phyloP scores from a whole-genome alignment of 169 alveolate species.

The Babesia gibsoni region DNA sequence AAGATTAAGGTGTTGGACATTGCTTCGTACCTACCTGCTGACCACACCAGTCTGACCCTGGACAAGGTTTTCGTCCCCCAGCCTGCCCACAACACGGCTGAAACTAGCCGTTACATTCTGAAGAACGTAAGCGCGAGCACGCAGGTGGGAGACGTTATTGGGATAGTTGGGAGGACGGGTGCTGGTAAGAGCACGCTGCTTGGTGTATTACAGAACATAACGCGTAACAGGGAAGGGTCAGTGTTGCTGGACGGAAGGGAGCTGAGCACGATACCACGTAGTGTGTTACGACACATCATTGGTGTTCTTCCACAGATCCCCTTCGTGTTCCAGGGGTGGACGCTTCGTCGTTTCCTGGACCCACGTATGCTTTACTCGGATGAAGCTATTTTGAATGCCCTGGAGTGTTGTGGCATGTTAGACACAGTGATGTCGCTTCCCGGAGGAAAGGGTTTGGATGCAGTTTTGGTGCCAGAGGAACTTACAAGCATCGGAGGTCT shows the following conservation, averaged over 20 bases:
- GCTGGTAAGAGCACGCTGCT: slow-evolving; percentile 63
- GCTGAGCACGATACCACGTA: slow-evolving; percentile 29
- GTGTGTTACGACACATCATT: slow-evolving; percentile 22
- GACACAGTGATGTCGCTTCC: slow-evolving; percentile 33
- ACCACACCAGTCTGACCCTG: background rate
- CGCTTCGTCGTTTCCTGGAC: slow-evolving; percentile 55
- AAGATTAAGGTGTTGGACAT: background rate
- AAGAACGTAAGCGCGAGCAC: slow-evolving; percentile 29
- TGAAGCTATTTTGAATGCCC: slow-evolving; percentile 29
- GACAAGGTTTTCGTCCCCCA: slow-evolving; percentile 1
- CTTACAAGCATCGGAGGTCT: background rate
- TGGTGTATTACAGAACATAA: slow-evolving; percentile 18
- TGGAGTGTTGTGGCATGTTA: slow-evolving; percentile 44
- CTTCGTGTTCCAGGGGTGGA: slow-evolving; percentile 62
- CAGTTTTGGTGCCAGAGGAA: slow-evolving; percentile 24
- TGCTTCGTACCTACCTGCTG: slow-evolving; percentile 4
- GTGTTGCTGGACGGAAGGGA: slow-evolving; percentile 65
- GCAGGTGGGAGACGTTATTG: slow-evolving; percentile 26
- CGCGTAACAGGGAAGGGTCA: slow-evolving; percentile 28
- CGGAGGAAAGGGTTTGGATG: slow-evolving; percentile 26
- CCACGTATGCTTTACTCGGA: slow-evolving; percentile 58
- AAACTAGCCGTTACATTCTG: background rate
- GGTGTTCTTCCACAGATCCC: slow-evolving; percentile 62
- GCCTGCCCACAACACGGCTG: background rate
- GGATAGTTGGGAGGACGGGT: slow-evolving; percentile 61